Evolutionary conservation across 140 eudicot genomes (phyloP).

Genomic region (Oenanthe javanica): DNA sequence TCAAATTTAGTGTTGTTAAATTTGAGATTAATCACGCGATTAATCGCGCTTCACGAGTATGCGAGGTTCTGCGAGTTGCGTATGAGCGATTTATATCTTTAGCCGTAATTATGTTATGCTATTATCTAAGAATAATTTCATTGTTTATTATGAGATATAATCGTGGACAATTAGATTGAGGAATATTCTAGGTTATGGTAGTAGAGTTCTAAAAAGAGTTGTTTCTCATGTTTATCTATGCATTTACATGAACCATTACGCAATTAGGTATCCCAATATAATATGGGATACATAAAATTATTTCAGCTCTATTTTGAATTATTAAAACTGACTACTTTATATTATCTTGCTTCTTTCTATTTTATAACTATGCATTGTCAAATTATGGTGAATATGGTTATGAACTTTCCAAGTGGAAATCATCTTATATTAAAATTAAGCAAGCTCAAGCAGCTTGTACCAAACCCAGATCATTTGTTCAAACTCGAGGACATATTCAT

Average conservation of each 20-base stretch:
- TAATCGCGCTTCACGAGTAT: no score
- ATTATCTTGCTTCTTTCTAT: not conserved
- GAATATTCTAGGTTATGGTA: no score
- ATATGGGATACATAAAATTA: not conserved
- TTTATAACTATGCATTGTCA: not conserved
- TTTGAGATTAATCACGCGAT: no score
- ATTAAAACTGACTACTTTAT: not conserved
- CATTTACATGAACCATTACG: not conserved
- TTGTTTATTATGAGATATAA: not conserved
- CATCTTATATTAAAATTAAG: not conserved
- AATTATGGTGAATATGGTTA: not conserved
- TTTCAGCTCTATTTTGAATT: not conserved
- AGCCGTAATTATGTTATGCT: not conserved
- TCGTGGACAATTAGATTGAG: no score
- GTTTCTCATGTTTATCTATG: not conserved
- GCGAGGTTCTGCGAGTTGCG: no score
- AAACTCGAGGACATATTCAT: not conserved
- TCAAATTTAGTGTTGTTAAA: no score
- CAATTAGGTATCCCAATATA: not conserved
- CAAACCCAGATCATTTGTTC: not conserved
- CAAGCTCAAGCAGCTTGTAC: not conserved
- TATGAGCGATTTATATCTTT: not conserved
- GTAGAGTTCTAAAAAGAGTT: no score
- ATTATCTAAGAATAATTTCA: not conserved
- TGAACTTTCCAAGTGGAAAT: not conserved